Evolutionary conservation across 148 eudicot species (phyloP), one percentile per base, ranked within the genome.

Genomic region (Fagopyrum esculentum): DNA sequence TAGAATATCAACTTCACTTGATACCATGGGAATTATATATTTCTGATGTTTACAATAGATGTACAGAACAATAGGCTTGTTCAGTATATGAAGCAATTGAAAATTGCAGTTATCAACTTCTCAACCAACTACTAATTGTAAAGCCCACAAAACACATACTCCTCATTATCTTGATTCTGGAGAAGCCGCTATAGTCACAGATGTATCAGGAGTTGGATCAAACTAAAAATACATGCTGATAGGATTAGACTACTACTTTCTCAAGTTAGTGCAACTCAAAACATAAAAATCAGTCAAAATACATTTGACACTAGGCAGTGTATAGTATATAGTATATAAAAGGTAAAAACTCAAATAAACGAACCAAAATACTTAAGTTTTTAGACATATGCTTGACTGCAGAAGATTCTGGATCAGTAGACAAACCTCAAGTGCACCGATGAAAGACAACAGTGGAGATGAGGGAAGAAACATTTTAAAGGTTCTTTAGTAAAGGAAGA

Each of bases 391-490:
- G 71, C 16, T 40, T 40, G 4, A 66, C 46, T 35, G 47, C 47
- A 35, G 19, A 64, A 49, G 70, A 69, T 49, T 57, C 44, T 45
- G 64, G 22, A 26, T 52, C 52, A 71, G 45, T 22, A 77, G 78
- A 72, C 90, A 71, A 82, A 94, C 98, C 98, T 94, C 97, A 80
- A 91, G 97, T 80, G 98, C 97, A 59, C 98, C 96, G 76, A 94
- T 83, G 82, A 91, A 94, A 77, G 98, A 94, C 79, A 94, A 85
- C 73, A 94, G 90, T 52, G 91, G 87, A 81, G 93, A 91, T 40
- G 97, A 94, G 48, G 98, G 98, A 74, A 94, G 97, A 83, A 94
- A 94, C 90, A 94, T 91, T 78, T 94, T 97, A 81, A 94, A 94
- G 66, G 98, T 93, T 86, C 88, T 87, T 87, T 73, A 94, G 86